Base-by-base conservation (phyloP, 768 basidiomycete species). In the Mycena venus region DNA sequence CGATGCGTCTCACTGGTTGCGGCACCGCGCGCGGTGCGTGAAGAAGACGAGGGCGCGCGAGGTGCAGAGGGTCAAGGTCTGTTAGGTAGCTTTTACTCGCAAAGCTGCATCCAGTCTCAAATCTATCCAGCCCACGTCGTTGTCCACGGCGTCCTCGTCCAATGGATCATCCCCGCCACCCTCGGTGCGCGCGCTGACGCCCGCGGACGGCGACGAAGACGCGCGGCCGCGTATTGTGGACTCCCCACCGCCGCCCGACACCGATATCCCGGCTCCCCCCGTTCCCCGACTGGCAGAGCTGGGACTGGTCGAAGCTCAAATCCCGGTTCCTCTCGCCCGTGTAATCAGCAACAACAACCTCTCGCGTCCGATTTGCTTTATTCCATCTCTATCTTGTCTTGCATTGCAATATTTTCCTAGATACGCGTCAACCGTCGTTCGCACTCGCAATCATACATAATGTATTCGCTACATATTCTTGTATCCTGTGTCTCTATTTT, bases 1-100 rank as follows among this genome's bases (percentile, higher is more conserved):
- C 76, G 93, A 94, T 77, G 86, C 87, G 34, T 89, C 88, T 77
- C 93, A 94, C 80, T 94, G 93, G 93, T 80, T 83, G 55, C 91
- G 89, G 75, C 93, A 94, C 78, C 86, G 90, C 36, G 85, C 85
- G 47, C 86, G 92, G 34, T 94, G 93, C 80, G 79, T 90, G 66
- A 90, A 88, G 82, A 88, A 86, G 71, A 78, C 75, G 47, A 75
- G 68, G 65, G 80, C 74, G 76, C 77, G 63, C 78, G 78, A 70
- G 78, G 66, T 67, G 36, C 60, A 38, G 60, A 19, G 34, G 42
- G 36, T 32, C 23, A 38, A 72, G 70, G 70, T 64, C 15, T 34
- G 70, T 65, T 36, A 31, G 32, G 32, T 2, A 32, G n/a, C 40
- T 44, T 44, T 44, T 42, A 59, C 9, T 47, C 2, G 10, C n/a